Evolutionary conservation across 1,284 basidiomycete species (phyloP).

Genomic region (Afroboletus lepidellus): DNA sequence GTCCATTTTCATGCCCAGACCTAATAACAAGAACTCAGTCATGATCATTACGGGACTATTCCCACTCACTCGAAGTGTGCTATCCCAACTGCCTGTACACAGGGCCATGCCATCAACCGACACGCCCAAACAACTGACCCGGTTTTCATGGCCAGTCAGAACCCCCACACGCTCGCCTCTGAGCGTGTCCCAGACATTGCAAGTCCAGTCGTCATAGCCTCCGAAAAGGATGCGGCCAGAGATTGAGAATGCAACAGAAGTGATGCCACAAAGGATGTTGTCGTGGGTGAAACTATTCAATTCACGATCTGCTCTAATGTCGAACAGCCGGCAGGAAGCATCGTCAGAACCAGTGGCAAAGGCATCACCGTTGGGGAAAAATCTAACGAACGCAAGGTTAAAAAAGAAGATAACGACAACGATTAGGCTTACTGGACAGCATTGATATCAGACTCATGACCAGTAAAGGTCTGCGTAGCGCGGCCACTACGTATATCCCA

Average conservation of each 20-base stretch:
- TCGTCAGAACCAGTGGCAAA: constrained; percentile 99
- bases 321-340: constrained; percentile 96
- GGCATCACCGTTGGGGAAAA: constrained; percentile 99
- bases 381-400: constrained; percentile 52
- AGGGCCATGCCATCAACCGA: constrained; percentile 96
- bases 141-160: constrained; percentile 95
- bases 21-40: constrained; percentile 32
- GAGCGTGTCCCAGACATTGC: constrained; percentile 99
- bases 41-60: constrained; percentile 6
- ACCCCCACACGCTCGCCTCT: constrained; percentile 98
- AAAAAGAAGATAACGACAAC: constrained; percentile 14
- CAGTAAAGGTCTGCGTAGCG: constrained; percentile 97
- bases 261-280: constrained; percentile 98
- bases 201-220: constrained; percentile 99
- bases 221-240: constrained; percentile 97
- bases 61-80: constrained; percentile 82
- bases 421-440: constrained; percentile 81
- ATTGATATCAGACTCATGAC: constrained; percentile 99
- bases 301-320: constrained; percentile 96
- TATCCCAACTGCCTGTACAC: constrained; percentile 98
- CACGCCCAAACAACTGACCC: constrained; percentile 95
- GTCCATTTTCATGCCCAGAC: constrained; percentile 54
- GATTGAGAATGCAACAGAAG: constrained; percentile 96
- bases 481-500: constrained; percentile 98
- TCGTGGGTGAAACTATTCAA: constrained; percentile 97